Conservation (phyloP, 495 filamentous ascomycete genomes). For the Neurospora sublineolata region DNA sequence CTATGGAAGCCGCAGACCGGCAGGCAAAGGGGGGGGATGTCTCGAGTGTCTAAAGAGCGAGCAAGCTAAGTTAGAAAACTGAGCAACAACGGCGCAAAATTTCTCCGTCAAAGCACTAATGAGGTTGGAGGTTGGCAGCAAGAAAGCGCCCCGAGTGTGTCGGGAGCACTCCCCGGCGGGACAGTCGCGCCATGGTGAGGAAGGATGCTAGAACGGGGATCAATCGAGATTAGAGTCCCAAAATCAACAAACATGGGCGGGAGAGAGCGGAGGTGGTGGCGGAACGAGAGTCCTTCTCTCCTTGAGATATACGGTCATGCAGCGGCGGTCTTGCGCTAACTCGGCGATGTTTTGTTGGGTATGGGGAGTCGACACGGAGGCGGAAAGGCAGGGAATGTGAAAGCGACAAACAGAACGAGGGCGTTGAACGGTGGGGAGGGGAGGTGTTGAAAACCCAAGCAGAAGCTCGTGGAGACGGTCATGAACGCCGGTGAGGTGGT, state of each 20-base stretch:
- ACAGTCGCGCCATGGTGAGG: neutral
- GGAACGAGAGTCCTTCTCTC: neutral
- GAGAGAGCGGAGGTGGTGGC: neutral
- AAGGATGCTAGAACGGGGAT: neutral
- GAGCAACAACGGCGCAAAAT: neutral
- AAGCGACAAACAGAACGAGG: neutral
- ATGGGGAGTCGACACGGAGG: neutral
- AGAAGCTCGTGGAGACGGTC: neutral
- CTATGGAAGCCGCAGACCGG: neutral
- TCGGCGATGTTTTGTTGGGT: neutral
- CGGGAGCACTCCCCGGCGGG: neutral
- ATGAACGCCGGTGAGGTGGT: neutral
- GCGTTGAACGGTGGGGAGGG: neutral
- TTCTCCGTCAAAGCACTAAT: neutral
- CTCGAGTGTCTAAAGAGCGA: neutral
- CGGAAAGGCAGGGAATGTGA: neutral
- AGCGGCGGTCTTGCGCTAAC: neutral
- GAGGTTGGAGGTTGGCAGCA: neutral
- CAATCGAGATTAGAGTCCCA: neutral
- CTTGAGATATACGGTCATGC: neutral
- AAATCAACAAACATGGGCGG: neutral
- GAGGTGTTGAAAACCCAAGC: neutral
- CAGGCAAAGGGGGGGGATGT: neutral
- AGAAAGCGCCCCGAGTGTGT: neutral
- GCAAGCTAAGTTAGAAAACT: neutral